These are phyloP conservation scores for Bothriochloa decipiens DNA, from an alignment of 176 grass and related monocot genomes.

Conservation along the genomic window DNA sequence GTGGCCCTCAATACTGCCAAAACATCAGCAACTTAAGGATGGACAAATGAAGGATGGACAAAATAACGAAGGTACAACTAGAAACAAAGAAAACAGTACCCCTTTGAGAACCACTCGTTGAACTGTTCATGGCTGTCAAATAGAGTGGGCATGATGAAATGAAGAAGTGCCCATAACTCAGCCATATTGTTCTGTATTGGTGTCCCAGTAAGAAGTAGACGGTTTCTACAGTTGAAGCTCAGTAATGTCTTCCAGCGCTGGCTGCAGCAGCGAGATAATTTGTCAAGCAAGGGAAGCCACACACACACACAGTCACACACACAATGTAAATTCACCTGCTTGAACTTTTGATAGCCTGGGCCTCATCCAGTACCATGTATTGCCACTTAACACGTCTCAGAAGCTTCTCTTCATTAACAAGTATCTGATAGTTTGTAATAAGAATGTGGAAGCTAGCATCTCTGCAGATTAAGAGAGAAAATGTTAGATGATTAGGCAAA, in stretches of 20 bases:
- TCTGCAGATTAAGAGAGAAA: conserved; percentile 49
- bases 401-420: conserved; percentile 97
- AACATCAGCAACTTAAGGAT: conserved; percentile 47
- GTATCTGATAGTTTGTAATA: conserved; percentile 99
- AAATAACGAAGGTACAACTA: conserved; percentile 39
- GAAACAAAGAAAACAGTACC: conserved; percentile 52
- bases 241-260: conserved; percentile 98
- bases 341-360: conserved; percentile 99
- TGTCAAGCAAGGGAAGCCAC: conserved; percentile 18
- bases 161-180: conserved; percentile 98
- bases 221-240: conserved; percentile 98
- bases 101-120: conserved; percentile 99
- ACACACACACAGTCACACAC: no score
- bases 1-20: conserved; percentile 88
- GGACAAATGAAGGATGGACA: conserved; percentile 29
- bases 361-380: conserved; percentile 99
- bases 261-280: conserved; percentile 57
- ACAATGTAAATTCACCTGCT: conserved; percentile 61
- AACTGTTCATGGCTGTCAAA: conserved; percentile 99
- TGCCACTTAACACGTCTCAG: conserved; percentile 98
- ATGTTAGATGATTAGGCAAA: conserved; percentile 34
- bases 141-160: conserved; percentile 99
- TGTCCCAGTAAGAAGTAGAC: conserved; percentile 97
- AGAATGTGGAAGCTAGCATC: conserved; percentile 97
- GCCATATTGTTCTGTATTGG: conserved; percentile 99